Base-by-base conservation (phyloP, 495 filamentous ascomycete species). In the Corynascus novoguineensis region DNA sequence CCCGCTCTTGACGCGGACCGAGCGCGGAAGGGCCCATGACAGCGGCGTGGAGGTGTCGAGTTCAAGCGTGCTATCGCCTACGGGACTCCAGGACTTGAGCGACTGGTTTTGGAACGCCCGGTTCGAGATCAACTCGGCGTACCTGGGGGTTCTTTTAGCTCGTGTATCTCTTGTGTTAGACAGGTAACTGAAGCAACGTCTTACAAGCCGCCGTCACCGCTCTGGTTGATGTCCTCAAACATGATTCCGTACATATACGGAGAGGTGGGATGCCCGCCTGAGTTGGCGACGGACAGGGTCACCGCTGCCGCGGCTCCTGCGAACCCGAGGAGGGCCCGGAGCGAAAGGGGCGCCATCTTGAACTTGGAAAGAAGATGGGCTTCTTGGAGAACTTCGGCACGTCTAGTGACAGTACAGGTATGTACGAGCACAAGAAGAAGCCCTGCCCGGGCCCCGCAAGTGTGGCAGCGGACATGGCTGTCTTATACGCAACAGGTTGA, bases 101-200 rank as follows among this genome's bases (percentile, higher is more conserved):
- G 72, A 75, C 51, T 60, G 67, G 29, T 60, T 59, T 40, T 77
- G 74, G 57, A 91, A 89, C n/a, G 86, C 87, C 47, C 86, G 81
- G 68, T 90, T 90, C 28, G 75, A 75, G 27, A 90, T 82, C 14
- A 90, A 67, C 62, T 90, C 86, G 28, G 84, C 87, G 60, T 90
- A 89, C 37, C 90, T 81, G 14, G 12, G 14, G 9, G 12, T 1
- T n/a, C n/a, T n/a, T 3, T 17, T 17, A 47, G 44, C 15, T 42
- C 15, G 24, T n/a, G 44, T 8, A 47, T 2, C 17, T 19, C 0
- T 7, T 2, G 3, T 12, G 15, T 21, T 17, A 44, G 35, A n/a
- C 41, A 44, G 21, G 7, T 9, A 11, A 11, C 25, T 17, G 4
- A 8, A 4, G 15, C 28, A 4, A 47, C 2, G 25, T 28, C 44